phyloP scores from a whole-genome alignment of 768 basidiomycete genomes.

The Boletus rufocinnamomeus region DNA sequence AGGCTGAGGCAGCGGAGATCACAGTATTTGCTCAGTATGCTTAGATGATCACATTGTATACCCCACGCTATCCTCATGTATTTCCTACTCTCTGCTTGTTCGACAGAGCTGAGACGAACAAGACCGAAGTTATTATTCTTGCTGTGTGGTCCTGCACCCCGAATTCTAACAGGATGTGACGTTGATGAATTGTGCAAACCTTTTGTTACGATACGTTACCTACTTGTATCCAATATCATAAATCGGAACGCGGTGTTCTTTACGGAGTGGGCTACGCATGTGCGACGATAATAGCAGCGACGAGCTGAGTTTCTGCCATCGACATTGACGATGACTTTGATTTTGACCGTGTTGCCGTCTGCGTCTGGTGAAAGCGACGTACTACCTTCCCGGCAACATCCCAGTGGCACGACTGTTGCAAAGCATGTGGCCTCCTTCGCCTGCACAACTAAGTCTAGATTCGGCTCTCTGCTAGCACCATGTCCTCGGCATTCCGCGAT shows the following conservation, averaged over 20 bases:
- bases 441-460: background rate
- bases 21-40: too few species aligned
- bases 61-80: too few species aligned
- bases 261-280: background rate
- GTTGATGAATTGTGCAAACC: background rate
- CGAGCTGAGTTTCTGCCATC: background rate
- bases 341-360: background rate
- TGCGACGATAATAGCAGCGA: background rate
- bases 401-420: background rate
- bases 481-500: background rate
- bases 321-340: background rate
- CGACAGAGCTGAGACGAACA: too few species aligned
- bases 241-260: background rate
- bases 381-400: background rate
- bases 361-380: background rate
- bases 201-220: background rate
- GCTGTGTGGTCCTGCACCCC: too few species aligned
- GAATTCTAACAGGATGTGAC: too few species aligned
- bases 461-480: background rate
- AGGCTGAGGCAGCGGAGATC: too few species aligned
- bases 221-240: background rate
- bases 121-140: too few species aligned
- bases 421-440: background rate
- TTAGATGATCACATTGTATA: too few species aligned
- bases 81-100: too few species aligned